Evolutionary conservation across 2,329 filamentous ascomycete species (phyloP), one percentile per base, ranked within the genome.

Genomic region (Coniochaeta pulveracea): DNA sequence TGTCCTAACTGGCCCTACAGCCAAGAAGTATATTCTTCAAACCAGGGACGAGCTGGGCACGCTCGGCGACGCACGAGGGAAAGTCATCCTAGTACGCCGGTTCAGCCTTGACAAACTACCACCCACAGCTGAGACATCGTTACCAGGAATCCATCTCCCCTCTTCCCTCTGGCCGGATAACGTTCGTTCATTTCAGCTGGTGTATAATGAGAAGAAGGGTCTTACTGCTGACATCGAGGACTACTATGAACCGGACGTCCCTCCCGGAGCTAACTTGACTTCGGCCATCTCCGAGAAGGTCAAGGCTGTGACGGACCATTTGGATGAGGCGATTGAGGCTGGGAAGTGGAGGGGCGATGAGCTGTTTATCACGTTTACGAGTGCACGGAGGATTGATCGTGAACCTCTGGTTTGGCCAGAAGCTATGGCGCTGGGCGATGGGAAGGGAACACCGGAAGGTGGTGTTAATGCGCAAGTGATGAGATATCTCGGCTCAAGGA

Each of bases 361-460:
- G 30, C 41, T 71, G 19, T 69, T 63, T 39, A 65, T 66, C 54
- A 62, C 56, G 0, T 70, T 63, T 36, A 57, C 63, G 1, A 62
- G 55, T 1, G 61, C 56, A 30, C 60, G 61, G 8, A 57, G 65
- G 27, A 53, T 54, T 4, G 44, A 37, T 2, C 55, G 61, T 34
- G 28, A 42, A 2, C 61, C 59, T 6, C 49, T 55, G 0, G 50
- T 60, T 10, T 62, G 53, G 22, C 66, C 66, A 0, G 43, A 49
- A 15, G 59, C 60, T 5, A 61, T 65, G 54, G 66, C 66, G 0
- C 39, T 66, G 4, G 65, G 64, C 0, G 58, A 60, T 28, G 55
- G 50, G 2, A 46, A 49, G 4, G 45, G 44, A 7, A 61, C 59
- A 18, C 59, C 56, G 1, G 26, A 45, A 2, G 55, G 55, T 1